phyloP scores from a whole-genome alignment of 805 yeast genomes.

The Saturnispora galanensis region DNA sequence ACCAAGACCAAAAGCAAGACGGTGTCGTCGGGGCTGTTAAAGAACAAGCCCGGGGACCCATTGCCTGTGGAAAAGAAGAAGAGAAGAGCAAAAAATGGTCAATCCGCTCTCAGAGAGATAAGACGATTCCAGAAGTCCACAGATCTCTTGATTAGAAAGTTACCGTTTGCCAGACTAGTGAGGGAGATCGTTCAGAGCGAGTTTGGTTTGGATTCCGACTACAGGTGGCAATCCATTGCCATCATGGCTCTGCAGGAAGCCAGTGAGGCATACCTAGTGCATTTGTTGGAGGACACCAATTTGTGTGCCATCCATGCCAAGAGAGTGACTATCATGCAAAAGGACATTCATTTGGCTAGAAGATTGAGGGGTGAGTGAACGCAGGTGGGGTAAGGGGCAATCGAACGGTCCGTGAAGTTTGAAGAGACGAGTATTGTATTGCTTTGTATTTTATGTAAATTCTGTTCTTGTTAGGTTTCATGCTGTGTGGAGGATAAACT shows the following conservation, averaged over 20 bases:
- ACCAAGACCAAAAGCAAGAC: not conserved
- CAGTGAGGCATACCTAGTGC: conserved; percentile 66
- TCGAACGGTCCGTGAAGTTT: too few species aligned
- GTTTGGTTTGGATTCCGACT: conserved; percentile 42
- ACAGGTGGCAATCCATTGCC: conserved; percentile 75
- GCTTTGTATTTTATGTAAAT: not conserved
- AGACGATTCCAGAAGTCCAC: conserved; percentile 58
- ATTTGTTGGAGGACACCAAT: conserved; percentile 68
- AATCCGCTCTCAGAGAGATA: conserved; percentile 58
- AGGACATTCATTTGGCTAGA: conserved; percentile 72
- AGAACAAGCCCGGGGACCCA: conserved; percentile 51
- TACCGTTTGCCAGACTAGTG: conserved; percentile 71
- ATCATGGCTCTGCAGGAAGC: conserved; percentile 74
- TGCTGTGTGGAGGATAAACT: not conserved
- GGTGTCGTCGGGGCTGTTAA: conserved; percentile 28
- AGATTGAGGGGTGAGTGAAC: conserved; percentile 48
- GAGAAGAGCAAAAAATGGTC: conserved; percentile 50
- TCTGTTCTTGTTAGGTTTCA: not conserved
- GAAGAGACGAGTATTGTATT: not conserved
- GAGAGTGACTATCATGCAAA: conserved; percentile 78
- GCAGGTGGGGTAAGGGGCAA: not conserved
- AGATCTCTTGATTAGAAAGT: conserved; percentile 55
- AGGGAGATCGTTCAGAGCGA: conserved; percentile 61
- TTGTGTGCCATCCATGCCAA: conserved; percentile 71
- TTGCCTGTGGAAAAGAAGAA: conserved; percentile 19